Evolutionary conservation across 225 moss, liverwort and hornwort species (phyloP).

Genomic region (Marchantia polymorpha): DNA sequence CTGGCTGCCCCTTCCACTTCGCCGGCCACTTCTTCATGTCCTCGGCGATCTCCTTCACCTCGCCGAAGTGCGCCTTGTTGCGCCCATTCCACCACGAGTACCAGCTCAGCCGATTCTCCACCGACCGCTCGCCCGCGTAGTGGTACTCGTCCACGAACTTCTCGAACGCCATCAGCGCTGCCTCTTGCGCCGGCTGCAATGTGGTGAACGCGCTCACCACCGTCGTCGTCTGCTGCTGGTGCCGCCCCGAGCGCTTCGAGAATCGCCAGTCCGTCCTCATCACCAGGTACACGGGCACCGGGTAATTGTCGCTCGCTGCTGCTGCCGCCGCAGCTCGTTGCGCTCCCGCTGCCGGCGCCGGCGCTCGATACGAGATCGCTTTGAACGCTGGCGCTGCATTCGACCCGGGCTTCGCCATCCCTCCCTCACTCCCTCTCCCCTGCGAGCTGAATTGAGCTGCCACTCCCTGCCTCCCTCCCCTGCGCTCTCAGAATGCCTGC

Average conservation of each 20-base stretch:
- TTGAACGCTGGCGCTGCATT: constrained; percentile 1
- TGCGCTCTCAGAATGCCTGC: neutral
- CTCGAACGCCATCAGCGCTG: constrained; percentile 17
- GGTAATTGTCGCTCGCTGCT: neutral
- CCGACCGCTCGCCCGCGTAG: constrained; percentile 6
- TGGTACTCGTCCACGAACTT: constrained; percentile 9
- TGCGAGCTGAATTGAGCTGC: neutral
- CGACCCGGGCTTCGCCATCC: constrained; percentile 5
- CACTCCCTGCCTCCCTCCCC: neutral
- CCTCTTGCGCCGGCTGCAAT: constrained; percentile 8
- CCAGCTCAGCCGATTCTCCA: constrained; percentile 9
- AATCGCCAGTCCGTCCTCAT: constrained; percentile 21
- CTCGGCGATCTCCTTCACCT: constrained; percentile 12
- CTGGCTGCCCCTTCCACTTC: neutral
- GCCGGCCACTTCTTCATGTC: constrained; percentile 16
- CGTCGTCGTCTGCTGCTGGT: constrained; percentile 11
- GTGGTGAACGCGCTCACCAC: constrained; percentile 18
- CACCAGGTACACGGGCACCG: constrained; percentile 12
- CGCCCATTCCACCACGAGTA: constrained; percentile 15
- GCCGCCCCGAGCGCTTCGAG: constrained; percentile 3
- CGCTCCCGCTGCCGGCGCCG: neutral
- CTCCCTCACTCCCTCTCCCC: neutral
- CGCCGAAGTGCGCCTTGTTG: neutral
- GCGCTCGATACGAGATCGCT: neutral
- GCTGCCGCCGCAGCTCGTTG: neutral